phyloP scores from a whole-genome alignment of 1,284 basidiomycete genomes.

The Veloporphyrellus conicus region DNA sequence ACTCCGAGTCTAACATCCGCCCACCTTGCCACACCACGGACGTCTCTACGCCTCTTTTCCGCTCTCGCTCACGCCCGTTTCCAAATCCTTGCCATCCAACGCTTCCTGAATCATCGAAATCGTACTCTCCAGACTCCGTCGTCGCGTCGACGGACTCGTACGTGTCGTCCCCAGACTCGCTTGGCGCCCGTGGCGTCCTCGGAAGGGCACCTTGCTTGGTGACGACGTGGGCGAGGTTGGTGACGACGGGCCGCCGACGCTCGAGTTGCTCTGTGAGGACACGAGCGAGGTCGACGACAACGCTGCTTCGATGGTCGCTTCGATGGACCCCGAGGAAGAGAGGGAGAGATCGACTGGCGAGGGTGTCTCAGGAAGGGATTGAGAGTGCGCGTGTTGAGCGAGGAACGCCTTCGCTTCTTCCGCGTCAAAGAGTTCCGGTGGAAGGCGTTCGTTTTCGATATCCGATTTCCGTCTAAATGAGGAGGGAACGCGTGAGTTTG shows the following conservation, averaged over 20 bases:
- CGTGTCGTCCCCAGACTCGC: constrained; percentile 94
- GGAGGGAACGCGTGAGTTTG: background rate
- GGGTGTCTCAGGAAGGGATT: constrained; percentile 50
- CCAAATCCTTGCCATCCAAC: constrained; percentile 61
- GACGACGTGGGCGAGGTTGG: constrained; percentile 38
- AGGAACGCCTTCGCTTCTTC: constrained; percentile 60
- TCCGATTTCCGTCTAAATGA: constrained; percentile 83
- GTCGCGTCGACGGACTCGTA: constrained; percentile 89
- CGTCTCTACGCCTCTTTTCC: background rate
- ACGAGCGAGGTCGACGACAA: constrained; percentile 41
- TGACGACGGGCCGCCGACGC: constrained; percentile 18
- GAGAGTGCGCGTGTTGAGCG: constrained; percentile 41
- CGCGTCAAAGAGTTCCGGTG: constrained; percentile 91
- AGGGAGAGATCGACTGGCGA: constrained; percentile 43
- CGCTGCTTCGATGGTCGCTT: constrained; percentile 43
- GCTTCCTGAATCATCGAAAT: constrained; percentile 92
- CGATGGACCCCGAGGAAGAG: constrained; percentile 43
- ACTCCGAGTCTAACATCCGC: background rate
- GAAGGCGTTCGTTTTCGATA: constrained; percentile 97
- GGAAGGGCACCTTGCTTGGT: constrained; percentile 46
- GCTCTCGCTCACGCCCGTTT: constrained; percentile 5
- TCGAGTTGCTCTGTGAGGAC: constrained; percentile 24
- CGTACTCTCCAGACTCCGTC: constrained; percentile 92
- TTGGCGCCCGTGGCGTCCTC: constrained; percentile 79
- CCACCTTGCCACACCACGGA: background rate